Percentiles rank a stretch among this genome's conserved stretches.
Conservation (phyloP, 257 asterid species). For the Fraxinus anomala region DNA sequence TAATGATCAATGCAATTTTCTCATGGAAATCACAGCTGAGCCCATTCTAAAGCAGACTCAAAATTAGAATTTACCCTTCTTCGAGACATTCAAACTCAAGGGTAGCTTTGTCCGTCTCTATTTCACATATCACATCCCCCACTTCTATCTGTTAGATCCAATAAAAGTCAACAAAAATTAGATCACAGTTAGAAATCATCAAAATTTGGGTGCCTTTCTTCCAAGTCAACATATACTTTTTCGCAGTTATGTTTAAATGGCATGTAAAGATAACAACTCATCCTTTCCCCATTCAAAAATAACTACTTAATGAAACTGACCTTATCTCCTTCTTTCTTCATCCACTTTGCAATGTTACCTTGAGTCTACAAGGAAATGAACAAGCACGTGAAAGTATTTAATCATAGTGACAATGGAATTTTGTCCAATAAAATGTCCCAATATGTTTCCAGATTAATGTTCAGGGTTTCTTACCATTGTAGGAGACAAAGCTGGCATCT, state of each 20-base stretch:
- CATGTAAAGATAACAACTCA: constrained; percentile 11
- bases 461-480: constrained; percentile 74
- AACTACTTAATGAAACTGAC: constrained; percentile 47
- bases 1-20: constrained; percentile 7
- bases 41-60: constrained; percentile 26
- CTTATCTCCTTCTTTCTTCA: constrained; percentile 96
- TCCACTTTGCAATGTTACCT: constrained; percentile 93
- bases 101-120: constrained; percentile 99
- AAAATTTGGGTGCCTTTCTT: constrained; percentile 15
- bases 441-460: not conserved
- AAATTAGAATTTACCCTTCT: constrained; percentile 69
- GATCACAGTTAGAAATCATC: constrained; percentile 21
- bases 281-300: not conserved
- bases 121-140: constrained; percentile 94
- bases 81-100: constrained; percentile 93
- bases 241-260: constrained; percentile 17
- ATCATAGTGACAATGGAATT: constrained; percentile 4
- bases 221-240: constrained; percentile 15
- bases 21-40: constrained; percentile 9
- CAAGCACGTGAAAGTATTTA: constrained; percentile 27
- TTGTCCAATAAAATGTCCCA: not conserved
- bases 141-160: constrained; percentile 71
- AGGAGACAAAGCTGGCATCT: constrained; percentile 98
- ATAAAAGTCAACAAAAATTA: constrained; percentile 28
- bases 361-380: constrained; percentile 65